A percentile compares a stretch with the other conserved stretches of the same genome.
These are phyloP conservation scores for Picea glauca DNA, from an alignment of 75 land plant species.

Conservation along the genomic window DNA sequence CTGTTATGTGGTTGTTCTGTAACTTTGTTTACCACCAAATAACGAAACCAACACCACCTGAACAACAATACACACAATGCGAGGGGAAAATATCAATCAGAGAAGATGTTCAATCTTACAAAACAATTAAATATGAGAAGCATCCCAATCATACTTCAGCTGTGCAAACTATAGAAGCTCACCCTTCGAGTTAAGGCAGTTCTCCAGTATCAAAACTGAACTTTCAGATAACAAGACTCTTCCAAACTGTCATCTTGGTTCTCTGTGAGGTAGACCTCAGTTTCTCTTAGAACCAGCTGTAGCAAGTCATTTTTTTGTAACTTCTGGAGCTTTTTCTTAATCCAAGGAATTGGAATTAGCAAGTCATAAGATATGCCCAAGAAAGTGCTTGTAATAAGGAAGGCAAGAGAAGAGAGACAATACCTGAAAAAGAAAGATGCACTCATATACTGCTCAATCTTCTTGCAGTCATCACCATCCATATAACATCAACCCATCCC, in stretches of 20 bases:
- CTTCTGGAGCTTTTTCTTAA: conserved; percentile 63
- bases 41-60: no score
- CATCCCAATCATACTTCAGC: conserved; percentile 74
- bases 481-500: conserved; percentile 75
- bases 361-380: conserved; percentile 85
- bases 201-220: conserved; percentile 64
- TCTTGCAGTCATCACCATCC: conserved; percentile 77
- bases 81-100: neutral
- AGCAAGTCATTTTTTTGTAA: conserved; percentile 66
- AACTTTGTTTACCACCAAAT: no score
- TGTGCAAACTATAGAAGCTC: conserved; percentile 63
- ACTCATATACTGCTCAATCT: conserved; percentile 77
- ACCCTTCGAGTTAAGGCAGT: conserved; percentile 74
- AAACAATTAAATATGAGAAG: conserved; percentile 18
- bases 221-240: conserved; percentile 43
- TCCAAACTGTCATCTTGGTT: conserved; percentile 34
- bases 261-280: conserved; percentile 45
- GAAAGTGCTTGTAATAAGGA: conserved; percentile 79
- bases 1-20: no score
- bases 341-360: conserved; percentile 85
- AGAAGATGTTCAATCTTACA: neutral
- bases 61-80: neutral
- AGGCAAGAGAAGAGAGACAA: conserved; percentile 82
- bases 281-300: conserved; percentile 53
- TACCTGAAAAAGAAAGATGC: conserved; percentile 76